Conservation (phyloP, 2,329 filamentous ascomycete genomes). For the Neospermospora avenae region DNA sequence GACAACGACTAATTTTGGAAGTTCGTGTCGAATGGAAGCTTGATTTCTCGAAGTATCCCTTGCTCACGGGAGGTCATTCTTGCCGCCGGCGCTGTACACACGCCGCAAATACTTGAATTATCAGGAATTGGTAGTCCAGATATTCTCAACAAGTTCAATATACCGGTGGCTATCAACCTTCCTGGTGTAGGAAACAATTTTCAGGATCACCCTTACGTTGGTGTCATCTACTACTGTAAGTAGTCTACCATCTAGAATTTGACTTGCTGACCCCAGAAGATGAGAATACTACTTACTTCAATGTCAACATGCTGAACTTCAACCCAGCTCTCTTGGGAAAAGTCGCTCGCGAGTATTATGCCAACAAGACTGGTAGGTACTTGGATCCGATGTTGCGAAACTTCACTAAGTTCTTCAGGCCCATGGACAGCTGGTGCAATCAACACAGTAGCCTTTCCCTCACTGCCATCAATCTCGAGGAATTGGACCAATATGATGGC, state of each 20-base stretch:
- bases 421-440: slow-evolving; percentile 29
- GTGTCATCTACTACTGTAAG: slow-evolving; percentile 28
- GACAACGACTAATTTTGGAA: slow-evolving; percentile 7
- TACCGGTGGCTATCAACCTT: slow-evolving; percentile 51
- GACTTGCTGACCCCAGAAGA: slow-evolving; percentile 19
- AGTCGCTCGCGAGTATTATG: slow-evolving; percentile 27
- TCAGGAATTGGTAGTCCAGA: slow-evolving; percentile 42
- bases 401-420: slow-evolving; percentile 13
- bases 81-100: slow-evolving; percentile 44
- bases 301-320: slow-evolving; percentile 19
- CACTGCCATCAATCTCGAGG: slow-evolving; percentile 22
- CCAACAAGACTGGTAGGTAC: slow-evolving; percentile 26
- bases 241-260: background rate
- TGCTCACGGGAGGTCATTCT: slow-evolving; percentile 52
- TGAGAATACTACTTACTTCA: slow-evolving; percentile 25
- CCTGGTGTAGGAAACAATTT: slow-evolving; percentile 62
- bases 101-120: slow-evolving; percentile 46
- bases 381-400: background rate
- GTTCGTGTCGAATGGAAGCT: slow-evolving; percentile 25
- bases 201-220: slow-evolving; percentile 46
- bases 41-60: slow-evolving; percentile 20
- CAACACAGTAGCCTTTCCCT: slow-evolving; percentile 31
- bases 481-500: slow-evolving; percentile 23
- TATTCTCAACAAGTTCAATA: slow-evolving; percentile 41
- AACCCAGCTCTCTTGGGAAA: slow-evolving; percentile 19